Percentiles rank a stretch among this genome's conserved stretches.
Evolutionary conservation across 768 basidiomycete species (phyloP).

Genomic region (Lentinula boryana): DNA sequence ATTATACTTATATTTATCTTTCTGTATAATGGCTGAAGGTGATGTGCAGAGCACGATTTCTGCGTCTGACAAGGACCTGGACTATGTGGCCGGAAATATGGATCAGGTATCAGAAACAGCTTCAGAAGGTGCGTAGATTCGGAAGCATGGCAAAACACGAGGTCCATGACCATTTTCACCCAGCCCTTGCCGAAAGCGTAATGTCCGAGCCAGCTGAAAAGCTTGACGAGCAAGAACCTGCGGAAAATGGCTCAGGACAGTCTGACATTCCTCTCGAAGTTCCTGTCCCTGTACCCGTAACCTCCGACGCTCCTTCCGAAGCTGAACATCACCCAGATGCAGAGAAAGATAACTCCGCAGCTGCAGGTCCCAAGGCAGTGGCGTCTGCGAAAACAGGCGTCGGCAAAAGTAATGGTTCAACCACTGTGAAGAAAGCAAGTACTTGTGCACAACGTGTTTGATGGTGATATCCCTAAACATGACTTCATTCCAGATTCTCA

Average conservation of each 20-base stretch:
- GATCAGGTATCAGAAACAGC: constrained; percentile 6
- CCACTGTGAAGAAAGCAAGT: constrained; percentile 62
- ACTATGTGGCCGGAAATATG: constrained; percentile 15
- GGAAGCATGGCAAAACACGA: constrained; percentile 26
- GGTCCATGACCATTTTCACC: constrained; percentile 22
- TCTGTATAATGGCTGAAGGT: constrained; percentile 27
- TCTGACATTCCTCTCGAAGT: constrained; percentile 16
- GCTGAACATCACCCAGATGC: constrained; percentile 21
- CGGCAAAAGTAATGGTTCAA: constrained; percentile 40
- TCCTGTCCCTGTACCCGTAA: constrained; percentile 10
- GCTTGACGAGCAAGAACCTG: constrained; percentile 1
- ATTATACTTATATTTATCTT: neutral
- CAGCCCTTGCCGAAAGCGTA: constrained; percentile 12
- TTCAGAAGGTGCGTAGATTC: constrained; percentile 12
- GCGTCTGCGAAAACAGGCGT: constrained; percentile 36
- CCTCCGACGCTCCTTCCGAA: constrained; percentile 8
- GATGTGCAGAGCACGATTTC: constrained; percentile 17
- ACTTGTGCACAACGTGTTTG: constrained; percentile 11
- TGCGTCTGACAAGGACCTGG: constrained; percentile 14
- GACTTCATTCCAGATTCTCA: constrained; percentile 44
- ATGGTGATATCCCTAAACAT: constrained; percentile 12
- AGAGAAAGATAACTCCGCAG: constrained; percentile 15
- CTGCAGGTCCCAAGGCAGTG: constrained; percentile 24
- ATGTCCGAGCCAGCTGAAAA: constrained; percentile 4
- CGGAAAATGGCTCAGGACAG: constrained; percentile 10